Percentiles rank a stretch among this genome's conserved stretches.
Evolutionary conservation across 306 rosid species (phyloP).

Genomic region (Glycine latifolia): DNA sequence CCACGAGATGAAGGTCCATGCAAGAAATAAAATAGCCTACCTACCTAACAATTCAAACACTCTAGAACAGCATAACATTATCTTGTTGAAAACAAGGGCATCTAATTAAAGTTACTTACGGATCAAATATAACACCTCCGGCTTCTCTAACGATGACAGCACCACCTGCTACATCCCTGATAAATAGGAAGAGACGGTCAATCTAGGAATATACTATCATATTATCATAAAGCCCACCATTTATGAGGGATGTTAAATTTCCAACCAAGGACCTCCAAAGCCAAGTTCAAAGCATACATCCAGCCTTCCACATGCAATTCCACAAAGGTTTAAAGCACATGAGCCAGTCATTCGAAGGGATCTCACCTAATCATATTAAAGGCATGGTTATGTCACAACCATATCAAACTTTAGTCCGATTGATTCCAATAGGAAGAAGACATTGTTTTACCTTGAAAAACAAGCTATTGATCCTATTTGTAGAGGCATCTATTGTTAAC

Average conservation of each 20-base stretch:
- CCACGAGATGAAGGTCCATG: slow-evolving; percentile 43
- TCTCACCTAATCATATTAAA: slow-evolving; percentile 47
- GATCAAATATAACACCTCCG: slow-evolving; percentile 85
- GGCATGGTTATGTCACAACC: slow-evolving; percentile 23
- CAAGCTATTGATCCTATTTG: slow-evolving; percentile 67
- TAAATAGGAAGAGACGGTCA: slow-evolving; percentile 39
- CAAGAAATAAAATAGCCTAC: slow-evolving; percentile 9
- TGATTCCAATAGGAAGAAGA: slow-evolving; percentile 8
- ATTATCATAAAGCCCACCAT: not conserved
- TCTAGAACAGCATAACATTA: slow-evolving; percentile 16
- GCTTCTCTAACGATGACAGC: slow-evolving; percentile 87
- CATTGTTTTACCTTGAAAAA: slow-evolving; percentile 69
- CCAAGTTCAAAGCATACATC: slow-evolving; percentile 70
- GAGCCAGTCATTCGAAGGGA: slow-evolving; percentile 85
- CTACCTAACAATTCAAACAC: slow-evolving; percentile 4
- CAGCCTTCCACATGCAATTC: slow-evolving; percentile 87
- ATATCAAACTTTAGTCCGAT: slow-evolving; percentile 23
- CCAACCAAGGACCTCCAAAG: slow-evolving; percentile 94
- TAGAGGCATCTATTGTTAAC: slow-evolving; percentile 64
- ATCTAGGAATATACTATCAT: not conserved
- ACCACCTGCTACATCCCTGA: slow-evolving; percentile 93
- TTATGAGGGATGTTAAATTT: slow-evolving; percentile 14
- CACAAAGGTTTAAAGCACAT: slow-evolving; percentile 87
- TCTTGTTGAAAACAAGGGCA: not conserved
- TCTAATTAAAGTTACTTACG: slow-evolving; percentile 62